Conservation (phyloP, 768 basidiomycete species). For the Kwoniella sp. region DNA sequence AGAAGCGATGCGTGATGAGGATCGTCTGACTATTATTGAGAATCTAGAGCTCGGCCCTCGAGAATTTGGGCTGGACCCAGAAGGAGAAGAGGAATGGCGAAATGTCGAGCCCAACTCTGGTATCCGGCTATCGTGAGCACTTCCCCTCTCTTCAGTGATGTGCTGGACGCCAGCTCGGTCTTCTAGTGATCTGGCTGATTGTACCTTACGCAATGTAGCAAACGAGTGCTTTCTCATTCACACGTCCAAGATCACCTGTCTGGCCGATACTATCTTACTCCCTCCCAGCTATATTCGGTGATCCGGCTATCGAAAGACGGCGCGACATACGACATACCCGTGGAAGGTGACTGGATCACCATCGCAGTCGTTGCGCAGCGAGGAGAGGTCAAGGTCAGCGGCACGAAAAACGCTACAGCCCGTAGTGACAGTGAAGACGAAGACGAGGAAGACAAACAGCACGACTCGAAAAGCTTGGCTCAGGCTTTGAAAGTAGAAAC, state of each 20-base stretch:
- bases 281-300: constrained; percentile 84
- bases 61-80: constrained; percentile 67
- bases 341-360: constrained; percentile 90
- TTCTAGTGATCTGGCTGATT: constrained; percentile 1
- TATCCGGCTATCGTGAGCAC: constrained; percentile 75
- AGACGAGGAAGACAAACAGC: constrained; percentile 1
- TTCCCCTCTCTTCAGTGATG: constrained; percentile 8
- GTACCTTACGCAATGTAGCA: constrained; percentile 58
- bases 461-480: constrained; percentile 7
- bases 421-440: constrained; percentile 21
- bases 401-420: constrained; percentile 19
- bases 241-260: constrained; percentile 77
- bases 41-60: constrained; percentile 75
- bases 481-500: constrained; percentile 4
- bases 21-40: constrained; percentile 65
- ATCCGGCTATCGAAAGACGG: constrained; percentile 75
- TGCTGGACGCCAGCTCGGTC: too few species aligned
- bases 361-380: constrained; percentile 94
- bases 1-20: constrained; percentile 35
- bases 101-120: constrained; percentile 86
- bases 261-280: constrained; percentile 83
- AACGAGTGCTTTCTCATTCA: constrained; percentile 72
- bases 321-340: constrained; percentile 85
- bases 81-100: constrained; percentile 75
- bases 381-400: constrained; percentile 75